These are phyloP conservation scores for Boletus edulis DNA, from an alignment of 768 basidiomycete genomes.

Conservation along the genomic window DNA sequence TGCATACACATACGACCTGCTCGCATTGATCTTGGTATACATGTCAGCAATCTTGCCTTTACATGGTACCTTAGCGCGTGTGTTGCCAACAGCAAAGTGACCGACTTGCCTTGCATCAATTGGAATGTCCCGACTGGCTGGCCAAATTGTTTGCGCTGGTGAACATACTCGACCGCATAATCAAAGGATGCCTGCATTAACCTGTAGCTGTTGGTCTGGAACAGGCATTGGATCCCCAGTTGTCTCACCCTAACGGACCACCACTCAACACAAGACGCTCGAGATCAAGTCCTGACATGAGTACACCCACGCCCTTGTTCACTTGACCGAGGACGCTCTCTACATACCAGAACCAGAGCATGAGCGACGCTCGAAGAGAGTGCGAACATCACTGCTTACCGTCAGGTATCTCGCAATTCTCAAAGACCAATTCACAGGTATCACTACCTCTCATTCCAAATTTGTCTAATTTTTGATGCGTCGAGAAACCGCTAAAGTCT, in stretches of 20 bases:
- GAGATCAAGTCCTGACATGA: constrained; percentile 93
- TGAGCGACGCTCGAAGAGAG: not conserved
- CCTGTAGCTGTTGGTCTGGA: constrained; percentile 35
- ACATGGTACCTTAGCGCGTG: not conserved
- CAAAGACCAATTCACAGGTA: constrained; percentile 91
- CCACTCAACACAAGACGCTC: constrained; percentile 91
- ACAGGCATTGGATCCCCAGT: not conserved
- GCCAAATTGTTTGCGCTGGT: constrained; percentile 90
- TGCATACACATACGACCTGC: constrained; percentile 88
- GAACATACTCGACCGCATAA: constrained; percentile 83
- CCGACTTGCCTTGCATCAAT: constrained; percentile 81
- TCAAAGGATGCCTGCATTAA: constrained; percentile 95
- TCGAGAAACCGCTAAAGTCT: constrained; percentile 80
- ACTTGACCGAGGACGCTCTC: constrained; percentile 84
- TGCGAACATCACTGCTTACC: constrained; percentile 42
- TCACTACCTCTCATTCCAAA: constrained; percentile 97
- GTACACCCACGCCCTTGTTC: constrained; percentile 76
- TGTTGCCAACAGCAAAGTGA: not conserved
- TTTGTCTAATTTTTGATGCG: constrained; percentile 90
- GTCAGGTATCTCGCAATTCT: constrained; percentile 85
- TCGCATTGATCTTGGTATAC: constrained; percentile 91
- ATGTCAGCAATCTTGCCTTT: constrained; percentile 85
- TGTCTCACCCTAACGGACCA: constrained; percentile 78
- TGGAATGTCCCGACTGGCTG: constrained; percentile 88
- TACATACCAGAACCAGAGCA: constrained; percentile 26